Base-by-base conservation (phyloP, 73 alveolate genomes). In the Paramecium octaurelia region DNA sequence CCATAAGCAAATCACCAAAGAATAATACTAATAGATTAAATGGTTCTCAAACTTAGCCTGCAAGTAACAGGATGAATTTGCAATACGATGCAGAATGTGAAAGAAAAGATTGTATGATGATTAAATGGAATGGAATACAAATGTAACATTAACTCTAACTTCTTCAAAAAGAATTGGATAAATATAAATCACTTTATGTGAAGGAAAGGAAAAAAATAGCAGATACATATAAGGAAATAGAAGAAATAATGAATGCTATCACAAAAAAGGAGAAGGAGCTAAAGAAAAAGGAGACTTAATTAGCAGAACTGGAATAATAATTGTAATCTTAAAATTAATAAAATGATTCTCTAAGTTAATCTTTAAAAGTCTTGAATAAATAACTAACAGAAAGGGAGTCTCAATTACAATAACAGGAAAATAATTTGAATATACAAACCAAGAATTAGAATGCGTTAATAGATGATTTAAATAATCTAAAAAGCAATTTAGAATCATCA, bases 141-240 rank as follows among this genome's bases (percentile, higher is more conserved):
- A 44, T 23, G 35, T 16, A 48, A 46, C 57, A 23, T 31, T 24
- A 40, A n/a, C 21, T 80, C 8, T 16, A 43, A 20, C 21, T 9
- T 42, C 36, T 46, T 16, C 6, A 24, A 23, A 44, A 24, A 43
- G 91, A 80, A 24, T 14, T 80, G 16, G 91, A 80, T 24, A 80
- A 46, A 80, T 80, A 80, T 80, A 43, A 48, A 80, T 23, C 70
- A 8, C 75, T 80, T 24, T 80, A 80, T 35, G 48, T 80, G n/a
- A 80, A 80, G 76, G 91, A 80, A 35, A 40, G 91, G 20, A 80
- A 46, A 46, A 48, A 42, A 80, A 18, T 80, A 24, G 91, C 75
- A 23, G 91, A 80, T 14, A 80, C 91, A 8, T 80, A 80, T 80
- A 80, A 46, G 29, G 91, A 80, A 24, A 48, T 80, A 23, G 91